Evolutionary conservation across 306 rosid genomes (phyloP).

Genomic region (Crataegus laevigata): DNA sequence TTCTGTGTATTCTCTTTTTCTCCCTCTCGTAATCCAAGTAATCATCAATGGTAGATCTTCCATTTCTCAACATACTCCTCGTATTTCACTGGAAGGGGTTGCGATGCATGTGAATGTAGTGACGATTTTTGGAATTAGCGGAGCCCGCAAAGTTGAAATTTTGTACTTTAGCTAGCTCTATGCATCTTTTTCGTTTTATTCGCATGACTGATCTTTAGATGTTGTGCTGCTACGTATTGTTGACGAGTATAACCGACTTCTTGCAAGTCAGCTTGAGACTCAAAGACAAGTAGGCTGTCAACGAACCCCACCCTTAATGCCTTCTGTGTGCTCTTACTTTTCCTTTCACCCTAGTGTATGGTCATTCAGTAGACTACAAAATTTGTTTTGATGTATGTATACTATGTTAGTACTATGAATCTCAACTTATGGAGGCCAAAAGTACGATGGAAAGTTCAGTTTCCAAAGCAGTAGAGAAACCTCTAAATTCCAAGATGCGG

Average conservation of each 20-base stretch:
- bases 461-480: conserved; percentile 67
- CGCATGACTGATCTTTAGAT: conserved; percentile 15
- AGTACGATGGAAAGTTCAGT: conserved; percentile 47
- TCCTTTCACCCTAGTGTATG: neutral
- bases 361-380: too few relatives aligned
- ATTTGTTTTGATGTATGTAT: too few relatives aligned
- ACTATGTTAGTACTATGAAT: conserved; percentile 49
- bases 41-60: too few relatives aligned
- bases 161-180: conserved; percentile 30
- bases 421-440: conserved; percentile 63
- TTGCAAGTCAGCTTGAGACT: conserved; percentile 79
- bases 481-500: conserved; percentile 52
- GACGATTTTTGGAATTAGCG: conserved; percentile 66
- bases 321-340: neutral
- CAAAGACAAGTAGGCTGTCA: conserved; percentile 77
- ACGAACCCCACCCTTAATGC: neutral
- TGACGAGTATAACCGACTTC: conserved; percentile 82
- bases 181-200: neutral
- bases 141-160: conserved; percentile 88
- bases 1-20: too few relatives aligned
- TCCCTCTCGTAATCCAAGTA: too few relatives aligned
- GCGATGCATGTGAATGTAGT: too few relatives aligned
- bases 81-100: too few relatives aligned
- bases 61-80: too few relatives aligned
- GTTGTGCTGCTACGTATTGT: conserved; percentile 51